These are phyloP conservation scores for Penicillium sp. DNA, from an alignment of 2,329 filamentous ascomycete genomes.

Conservation along the genomic window DNA sequence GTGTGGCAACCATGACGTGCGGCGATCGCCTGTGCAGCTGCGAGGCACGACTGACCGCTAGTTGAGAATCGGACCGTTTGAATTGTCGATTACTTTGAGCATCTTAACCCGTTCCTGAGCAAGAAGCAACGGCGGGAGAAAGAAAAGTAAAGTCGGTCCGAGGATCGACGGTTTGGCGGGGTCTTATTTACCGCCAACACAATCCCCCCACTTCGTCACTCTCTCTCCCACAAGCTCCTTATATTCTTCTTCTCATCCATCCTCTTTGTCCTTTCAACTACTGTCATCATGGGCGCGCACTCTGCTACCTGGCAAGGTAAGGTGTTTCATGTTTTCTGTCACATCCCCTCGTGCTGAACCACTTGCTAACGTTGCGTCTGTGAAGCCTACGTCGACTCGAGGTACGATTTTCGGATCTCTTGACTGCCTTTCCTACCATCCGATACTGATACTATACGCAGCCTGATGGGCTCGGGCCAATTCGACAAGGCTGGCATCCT, in stretches of 20 bases:
- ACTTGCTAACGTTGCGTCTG: slow-evolving; percentile 16
- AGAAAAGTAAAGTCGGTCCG: too few species aligned
- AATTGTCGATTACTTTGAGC: too few species aligned
- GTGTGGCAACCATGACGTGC: too few species aligned
- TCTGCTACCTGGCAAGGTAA: slow-evolving; percentile 36
- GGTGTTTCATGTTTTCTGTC: slow-evolving; percentile 1
- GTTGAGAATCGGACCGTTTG: too few species aligned
- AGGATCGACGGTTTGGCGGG: slow-evolving; percentile 13
- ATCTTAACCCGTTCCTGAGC: too few species aligned
- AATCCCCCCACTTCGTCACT: slow-evolving; percentile 14
- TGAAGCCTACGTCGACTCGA: slow-evolving; percentile 60
- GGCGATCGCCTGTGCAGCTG: too few species aligned
- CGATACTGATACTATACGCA: slow-evolving; percentile 38
- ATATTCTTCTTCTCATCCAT: slow-evolving; percentile 7
- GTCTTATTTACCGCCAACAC: slow-evolving; percentile 23
- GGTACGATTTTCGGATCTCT: slow-evolving; percentile 41
- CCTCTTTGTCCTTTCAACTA: too few species aligned
- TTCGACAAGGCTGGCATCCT: slow-evolving; percentile 81
- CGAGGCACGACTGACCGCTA: too few species aligned
- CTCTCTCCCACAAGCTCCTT: slow-evolving; percentile 8
- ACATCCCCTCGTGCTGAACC: neutral
- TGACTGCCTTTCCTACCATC: slow-evolving; percentile 9
- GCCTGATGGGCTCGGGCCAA: slow-evolving; percentile 72
- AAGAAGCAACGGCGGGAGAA: too few species aligned
- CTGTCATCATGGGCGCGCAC: slow-evolving; percentile 30